Evolutionary conservation across 2,329 filamentous ascomycete species (phyloP), one percentile per base, ranked within the genome.

Genomic region (Colletotrichum sp.): DNA sequence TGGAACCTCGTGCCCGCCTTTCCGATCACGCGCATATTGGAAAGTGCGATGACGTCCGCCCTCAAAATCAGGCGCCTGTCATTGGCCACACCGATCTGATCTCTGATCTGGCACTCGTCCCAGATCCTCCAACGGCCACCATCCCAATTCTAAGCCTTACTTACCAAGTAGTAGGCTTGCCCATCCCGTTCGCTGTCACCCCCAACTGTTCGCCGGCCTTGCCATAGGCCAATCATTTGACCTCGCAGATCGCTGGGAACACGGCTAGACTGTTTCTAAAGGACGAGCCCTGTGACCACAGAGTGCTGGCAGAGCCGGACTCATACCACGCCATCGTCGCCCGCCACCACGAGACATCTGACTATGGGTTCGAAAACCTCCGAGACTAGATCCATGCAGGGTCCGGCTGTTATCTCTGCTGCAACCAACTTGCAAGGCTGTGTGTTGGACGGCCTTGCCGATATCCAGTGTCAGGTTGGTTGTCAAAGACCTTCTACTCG

Each of bases 51-150:
- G 74, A 76, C 70, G 70, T 49, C 24, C 57, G 16, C 60, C 26
- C 24, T 8, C n/a, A 28, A 30, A 76, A 52, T 62, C 59, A 34
- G 28, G 18, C 66, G 24, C 10, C 13, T 65, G 59, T 65, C 65
- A 76, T 74, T 73, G 70, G 64, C 57, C 28, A 8, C 6, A 5
- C 44, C 49, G 70, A 69, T 73, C 70, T 76, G 74, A 73, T 76
- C 57, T 76, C 57, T 76, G 57, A 73, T 69, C 74, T 69, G 59
- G 70, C 70, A 59, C 57, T 69, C 70, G 34, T 64, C 64, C 74
- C n/a, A 68, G 55, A 60, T 73, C 34, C 59, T 60, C 28, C 72
- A 75, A 76, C 69, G 63, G 64, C 63, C 39, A 60, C 34, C 69
- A 34, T 44, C 32, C n/a, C 32, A 39, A 26, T 26, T 36, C 28